Conservation (phyloP, 805 yeast genomes). For the Saccharomycopsis microspora region DNA sequence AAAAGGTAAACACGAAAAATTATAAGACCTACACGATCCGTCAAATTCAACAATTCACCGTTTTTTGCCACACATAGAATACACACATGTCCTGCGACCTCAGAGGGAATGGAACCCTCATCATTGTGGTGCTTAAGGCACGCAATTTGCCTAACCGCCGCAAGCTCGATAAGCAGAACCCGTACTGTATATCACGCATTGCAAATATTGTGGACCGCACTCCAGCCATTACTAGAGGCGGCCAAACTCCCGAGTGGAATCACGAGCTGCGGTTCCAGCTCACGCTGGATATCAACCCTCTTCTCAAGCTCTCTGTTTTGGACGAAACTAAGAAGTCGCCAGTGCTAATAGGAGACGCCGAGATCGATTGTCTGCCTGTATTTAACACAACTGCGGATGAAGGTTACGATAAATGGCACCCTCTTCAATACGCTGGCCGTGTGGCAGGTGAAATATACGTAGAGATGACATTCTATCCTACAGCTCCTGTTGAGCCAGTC, state of each 20-base stretch:
- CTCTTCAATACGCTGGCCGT: slow-evolving; percentile 50
- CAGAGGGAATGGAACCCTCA: slow-evolving; percentile 40
- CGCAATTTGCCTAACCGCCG: slow-evolving; percentile 79
- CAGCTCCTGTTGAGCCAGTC: slow-evolving; percentile 19
- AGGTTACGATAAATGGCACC: slow-evolving; percentile 83
- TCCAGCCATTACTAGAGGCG: slow-evolving; percentile 71
- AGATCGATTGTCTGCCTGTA: slow-evolving; percentile 67
- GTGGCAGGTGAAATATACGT: slow-evolving; percentile 83
- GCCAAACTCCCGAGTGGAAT: slow-evolving; percentile 89
- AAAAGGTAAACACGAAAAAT: too few species aligned
- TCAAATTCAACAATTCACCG: too few species aligned
- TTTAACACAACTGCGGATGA: slow-evolving; percentile 53
- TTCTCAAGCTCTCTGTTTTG: slow-evolving; percentile 60
- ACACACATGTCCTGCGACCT: slow-evolving; percentile 14
- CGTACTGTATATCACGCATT: slow-evolving; percentile 73
- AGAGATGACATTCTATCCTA: slow-evolving; percentile 86
- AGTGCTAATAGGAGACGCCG: slow-evolving; percentile 72
- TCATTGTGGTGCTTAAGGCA: slow-evolving; percentile 70
- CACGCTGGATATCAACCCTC: slow-evolving; percentile 49
- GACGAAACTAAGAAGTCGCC: slow-evolving; percentile 85
- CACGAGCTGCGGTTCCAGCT: slow-evolving; percentile 60
- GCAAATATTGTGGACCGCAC: slow-evolving; percentile 78
- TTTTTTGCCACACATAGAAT: too few species aligned
- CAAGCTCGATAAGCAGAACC: slow-evolving; percentile 86
- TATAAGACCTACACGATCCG: too few species aligned